A percentile compares a stretch with the other conserved stretches of the same genome.
phyloP scores from a whole-genome alignment of 805 yeast species.

The Wickerhamiella kurtzmanii region DNA sequence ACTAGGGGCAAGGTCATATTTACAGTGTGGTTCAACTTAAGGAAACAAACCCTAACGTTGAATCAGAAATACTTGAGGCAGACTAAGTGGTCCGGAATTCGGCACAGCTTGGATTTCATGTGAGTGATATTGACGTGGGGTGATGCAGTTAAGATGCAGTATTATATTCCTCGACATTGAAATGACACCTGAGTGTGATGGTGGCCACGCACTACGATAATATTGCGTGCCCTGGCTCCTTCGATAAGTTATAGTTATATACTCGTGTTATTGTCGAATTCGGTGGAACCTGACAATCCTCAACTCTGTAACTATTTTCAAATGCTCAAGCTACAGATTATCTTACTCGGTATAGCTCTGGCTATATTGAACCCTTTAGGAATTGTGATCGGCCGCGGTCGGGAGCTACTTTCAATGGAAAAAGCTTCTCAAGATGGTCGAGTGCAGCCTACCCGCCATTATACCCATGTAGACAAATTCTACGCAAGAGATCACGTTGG shows the following conservation, averaged over 20 bases:
- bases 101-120: not conserved
- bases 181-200: not conserved
- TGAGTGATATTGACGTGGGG: not conserved
- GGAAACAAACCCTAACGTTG: too few relatives aligned
- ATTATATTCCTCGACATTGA: not conserved
- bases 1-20: too few relatives aligned
- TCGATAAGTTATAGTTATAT: too few relatives aligned
- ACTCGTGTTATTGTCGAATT: too few relatives aligned
- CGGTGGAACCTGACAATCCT: not conserved
- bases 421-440: too few relatives aligned
- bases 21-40: too few relatives aligned
- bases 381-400: not conserved
- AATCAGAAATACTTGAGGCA: too few relatives aligned
- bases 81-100: not conserved
- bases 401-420: too few relatives aligned
- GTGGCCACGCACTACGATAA: not conserved
- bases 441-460: too few relatives aligned
- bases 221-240: not conserved
- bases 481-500: too few relatives aligned
- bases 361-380: not conserved
- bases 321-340: not conserved
- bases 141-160: not conserved
- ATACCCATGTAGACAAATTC: too few relatives aligned
- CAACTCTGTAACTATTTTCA: not conserved
- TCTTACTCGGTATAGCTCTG: not conserved